Evolutionary conservation across 2,329 filamentous ascomycete genomes (phyloP), one percentile per base, ranked within the genome.

Genomic region (Sclerotinia nivalis): DNA sequence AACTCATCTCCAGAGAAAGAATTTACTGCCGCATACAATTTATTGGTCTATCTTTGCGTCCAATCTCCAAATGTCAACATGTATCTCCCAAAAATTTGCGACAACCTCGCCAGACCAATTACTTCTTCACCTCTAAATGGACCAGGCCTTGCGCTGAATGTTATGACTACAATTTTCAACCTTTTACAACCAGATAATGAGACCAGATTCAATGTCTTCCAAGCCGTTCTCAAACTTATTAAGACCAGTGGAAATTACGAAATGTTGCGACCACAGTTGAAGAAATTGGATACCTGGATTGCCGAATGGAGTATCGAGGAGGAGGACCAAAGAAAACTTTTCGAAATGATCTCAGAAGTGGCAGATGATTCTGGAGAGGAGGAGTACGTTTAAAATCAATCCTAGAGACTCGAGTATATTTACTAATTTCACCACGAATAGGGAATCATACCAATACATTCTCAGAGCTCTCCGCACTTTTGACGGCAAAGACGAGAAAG

Each of bases 121-220:
- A 88, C 90, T 72, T 92, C 92, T 72, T 97, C 95, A 65, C 92
- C 93, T 68, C 85, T 90, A 76, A 94, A 97, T 83, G 93, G 94
- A 76, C 86, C 91, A 73, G 91, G 91, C 64, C 88, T 99, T 74
- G 93, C 93, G 74, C 90, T 98, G 76, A 93, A 93, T 75, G 91
- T 96, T 76, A 88, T 99, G 76, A 93, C 93, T 79, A 97, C 94
- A 77, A 89, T 99, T 79, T 99, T 98, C 90, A 99, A 99, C 87
- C 91, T 96, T 74, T 87, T 98, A 75, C 83, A 89, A 75, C 83
- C 89, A 72, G 85, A 89, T 78, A 91, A 93, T 79, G 90, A 93
- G 69, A 87, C 92, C 79, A 90, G 96, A 72, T 97, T 91, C 82
- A 91, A 97, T 79, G 93, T 99, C 71, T 92, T 99, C 78, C 86